Conservation (phyloP, 2,329 filamentous ascomycete genomes). For the Calonectria montana region DNA sequence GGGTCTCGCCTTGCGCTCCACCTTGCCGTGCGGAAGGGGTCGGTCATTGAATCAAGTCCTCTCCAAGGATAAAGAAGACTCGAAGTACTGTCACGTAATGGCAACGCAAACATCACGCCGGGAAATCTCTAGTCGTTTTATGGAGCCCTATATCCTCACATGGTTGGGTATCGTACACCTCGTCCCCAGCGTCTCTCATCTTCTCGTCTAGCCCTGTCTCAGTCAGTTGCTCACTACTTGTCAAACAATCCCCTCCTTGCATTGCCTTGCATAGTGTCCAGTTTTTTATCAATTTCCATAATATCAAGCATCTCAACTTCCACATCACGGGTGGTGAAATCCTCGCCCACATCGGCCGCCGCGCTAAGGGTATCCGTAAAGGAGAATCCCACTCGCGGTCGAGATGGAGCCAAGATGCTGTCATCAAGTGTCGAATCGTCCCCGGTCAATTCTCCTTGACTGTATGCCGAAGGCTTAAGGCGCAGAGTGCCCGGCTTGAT, state of each 20-base stretch:
- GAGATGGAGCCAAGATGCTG: slow-evolving; percentile 39
- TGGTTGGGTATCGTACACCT: slow-evolving; percentile 55
- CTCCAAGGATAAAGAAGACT: neutral
- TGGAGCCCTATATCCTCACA: slow-evolving; percentile 27
- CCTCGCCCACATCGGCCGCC: slow-evolving; percentile 64
- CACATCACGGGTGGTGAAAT: slow-evolving; percentile 63
- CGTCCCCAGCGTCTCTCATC: slow-evolving; percentile 32
- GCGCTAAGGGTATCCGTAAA: slow-evolving; percentile 64
- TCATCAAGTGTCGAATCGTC: slow-evolving; percentile 34
- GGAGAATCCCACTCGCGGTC: slow-evolving; percentile 55
- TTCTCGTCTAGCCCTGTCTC: slow-evolving; percentile 34
- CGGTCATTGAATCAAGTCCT: slow-evolving; percentile 1
- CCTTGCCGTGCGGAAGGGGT: slow-evolving; percentile 73
- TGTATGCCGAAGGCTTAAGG: slow-evolving; percentile 43
- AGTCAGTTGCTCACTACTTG: slow-evolving; percentile 47
- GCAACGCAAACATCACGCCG: slow-evolving; percentile 11
- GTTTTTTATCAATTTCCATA: slow-evolving; percentile 71
- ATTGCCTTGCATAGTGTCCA: slow-evolving; percentile 66
- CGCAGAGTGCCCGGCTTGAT: slow-evolving; percentile 53
- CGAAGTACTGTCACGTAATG: slow-evolving; percentile 1
- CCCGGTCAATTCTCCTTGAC: slow-evolving; percentile 35
- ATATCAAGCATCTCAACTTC: slow-evolving; percentile 73
- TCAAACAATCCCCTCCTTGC: slow-evolving; percentile 64
- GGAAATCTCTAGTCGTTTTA: slow-evolving; percentile 8
- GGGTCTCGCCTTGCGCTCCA: slow-evolving; percentile 81